Evolutionary conservation across 208 protist species (phyloP).

Genomic region (Porcisia hertigi): DNA sequence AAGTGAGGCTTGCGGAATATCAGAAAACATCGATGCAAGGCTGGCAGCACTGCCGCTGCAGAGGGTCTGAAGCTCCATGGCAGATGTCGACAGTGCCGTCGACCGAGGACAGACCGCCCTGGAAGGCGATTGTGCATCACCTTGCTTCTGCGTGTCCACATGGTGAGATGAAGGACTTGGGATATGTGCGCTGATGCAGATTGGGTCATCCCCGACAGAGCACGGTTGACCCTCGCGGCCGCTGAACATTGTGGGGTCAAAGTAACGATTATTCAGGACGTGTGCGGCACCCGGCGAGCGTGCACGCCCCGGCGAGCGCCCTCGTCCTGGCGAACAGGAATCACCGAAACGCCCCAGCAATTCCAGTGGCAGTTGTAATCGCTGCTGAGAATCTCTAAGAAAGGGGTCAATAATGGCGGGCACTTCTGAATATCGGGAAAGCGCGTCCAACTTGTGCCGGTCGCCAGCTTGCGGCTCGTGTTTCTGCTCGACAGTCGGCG

Average conservation of each 20-base stretch:
- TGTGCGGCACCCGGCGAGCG: slow-evolving; percentile 31
- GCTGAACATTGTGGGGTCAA: slow-evolving; percentile 28
- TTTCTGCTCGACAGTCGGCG: neutral
- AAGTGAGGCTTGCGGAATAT: neutral
- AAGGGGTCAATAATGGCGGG: too few relatives aligned
- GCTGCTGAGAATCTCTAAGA: neutral
- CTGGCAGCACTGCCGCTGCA: neutral
- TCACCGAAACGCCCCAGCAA: neutral
- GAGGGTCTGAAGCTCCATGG: neutral
- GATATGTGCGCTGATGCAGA: neutral
- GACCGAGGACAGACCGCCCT: neutral
- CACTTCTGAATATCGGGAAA: slow-evolving; percentile 10
- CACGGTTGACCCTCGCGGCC: neutral
- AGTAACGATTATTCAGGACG: slow-evolving; percentile 28
- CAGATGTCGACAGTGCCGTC: neutral
- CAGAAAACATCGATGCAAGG: neutral
- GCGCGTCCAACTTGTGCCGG: slow-evolving; percentile 15
- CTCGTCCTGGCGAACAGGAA: slow-evolving; percentile 12
- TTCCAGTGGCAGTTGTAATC: neutral
- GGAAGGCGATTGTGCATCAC: neutral
- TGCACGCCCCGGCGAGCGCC: slow-evolving; percentile 15
- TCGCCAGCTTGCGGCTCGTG: slow-evolving; percentile 4
- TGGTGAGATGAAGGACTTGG: neutral
- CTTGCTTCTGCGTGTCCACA: neutral
- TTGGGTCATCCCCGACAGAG: neutral